Percentiles rank a stretch among this genome's conserved stretches.
Evolutionary conservation across 192 early-diverging fungal genomes (phyloP).

Genomic region (Rhizoclosmatium globosum): DNA sequence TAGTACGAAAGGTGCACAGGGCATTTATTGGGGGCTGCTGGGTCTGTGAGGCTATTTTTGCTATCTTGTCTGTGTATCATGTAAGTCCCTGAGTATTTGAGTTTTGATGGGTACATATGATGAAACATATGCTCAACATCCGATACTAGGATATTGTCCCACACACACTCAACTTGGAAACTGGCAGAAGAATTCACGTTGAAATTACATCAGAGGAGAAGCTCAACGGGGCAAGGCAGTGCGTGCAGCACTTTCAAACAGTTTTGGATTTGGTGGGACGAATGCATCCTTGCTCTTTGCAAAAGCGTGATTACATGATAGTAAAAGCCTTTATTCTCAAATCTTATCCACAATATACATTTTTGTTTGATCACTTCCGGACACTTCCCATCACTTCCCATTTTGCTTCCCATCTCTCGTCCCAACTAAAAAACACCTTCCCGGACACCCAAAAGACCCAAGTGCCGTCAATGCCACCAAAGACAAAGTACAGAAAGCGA

Average conservation of each 20-base stretch:
- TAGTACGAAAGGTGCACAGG: slow-evolving; percentile 93
- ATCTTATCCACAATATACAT: too few species aligned
- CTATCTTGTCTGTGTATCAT: slow-evolving; percentile 77
- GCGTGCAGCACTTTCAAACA: slow-evolving; percentile 80
- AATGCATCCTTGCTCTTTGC: slow-evolving; percentile 53
- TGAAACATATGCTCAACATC: not conserved
- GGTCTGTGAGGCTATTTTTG: slow-evolving; percentile 93
- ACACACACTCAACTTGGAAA: slow-evolving; percentile 84
- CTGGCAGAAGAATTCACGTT: slow-evolving; percentile 69
- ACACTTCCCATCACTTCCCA: not conserved
- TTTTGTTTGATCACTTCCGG: too few species aligned
- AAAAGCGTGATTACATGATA: slow-evolving; percentile 26
- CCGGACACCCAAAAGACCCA: too few species aligned
- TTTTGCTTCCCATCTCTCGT: not conserved
- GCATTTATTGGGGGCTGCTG: slow-evolving; percentile 95
- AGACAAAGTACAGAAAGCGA: too few species aligned
- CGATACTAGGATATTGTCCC: slow-evolving; percentile 73
- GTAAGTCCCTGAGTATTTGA: slow-evolving; percentile 44
- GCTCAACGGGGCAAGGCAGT: slow-evolving; percentile 68
- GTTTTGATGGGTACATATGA: too few species aligned
- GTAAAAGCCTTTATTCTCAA: not conserved
- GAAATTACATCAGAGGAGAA: slow-evolving; percentile 81
- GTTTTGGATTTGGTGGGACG: slow-evolving; percentile 89
- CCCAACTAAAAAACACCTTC: too few species aligned
- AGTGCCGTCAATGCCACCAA: too few species aligned